Base-by-base conservation (phyloP, 2,329 filamentous ascomycete genomes). In the Albifimbria verrucaria region DNA sequence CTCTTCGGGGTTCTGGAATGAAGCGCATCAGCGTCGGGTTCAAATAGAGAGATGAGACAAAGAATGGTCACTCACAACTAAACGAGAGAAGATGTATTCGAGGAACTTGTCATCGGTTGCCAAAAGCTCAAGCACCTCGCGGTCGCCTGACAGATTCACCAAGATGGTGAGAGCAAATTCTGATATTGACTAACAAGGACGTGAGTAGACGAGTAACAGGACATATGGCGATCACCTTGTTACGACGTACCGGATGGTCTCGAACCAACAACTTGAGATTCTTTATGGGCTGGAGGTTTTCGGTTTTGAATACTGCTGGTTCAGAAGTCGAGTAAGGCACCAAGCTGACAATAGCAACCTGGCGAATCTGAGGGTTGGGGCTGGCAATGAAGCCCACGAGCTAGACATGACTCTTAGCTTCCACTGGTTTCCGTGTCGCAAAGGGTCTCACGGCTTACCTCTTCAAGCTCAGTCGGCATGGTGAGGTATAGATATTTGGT, bases 301-400 rank as follows among this genome's bases (percentile, higher is more conserved):
- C 83, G 7, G 79, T 78, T 73, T 97, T 97, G 80, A 99, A 99
- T 21, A 97, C 82, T 0, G 78, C 75, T 0, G 89, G 87, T 59
- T 96, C 81, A 2, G 81, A 74, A 11, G 84, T 80, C 22, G 89
- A 89, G 59, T 90, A 97, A 11, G 91, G 90, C 45, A 97, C 86
- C 32, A 97, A 80, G 62, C 95, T 89, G 71, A 96, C 92, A 51
- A 87, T 85, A 48, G 92, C 92, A 60, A 93, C 81, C 68, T 90
- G 86, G 62, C 94, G 86, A 59, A 97, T 91, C 68, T 96, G 89
- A 42, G 91, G 90, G 68, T 95, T 96, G 55, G 90, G 90, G 74
- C 96, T 88, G 71, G 90, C 88, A 55, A 97, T 89, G 73, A 97
- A 97, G 69, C 92, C 91, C 56, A 97, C 91, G 51, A 96, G 85